A percentile compares a stretch with the other conserved stretches of the same genome.
These are phyloP conservation scores for Blastosporella zonata DNA, from an alignment of 1,284 basidiomycete genomes.

Conservation along the genomic window DNA sequence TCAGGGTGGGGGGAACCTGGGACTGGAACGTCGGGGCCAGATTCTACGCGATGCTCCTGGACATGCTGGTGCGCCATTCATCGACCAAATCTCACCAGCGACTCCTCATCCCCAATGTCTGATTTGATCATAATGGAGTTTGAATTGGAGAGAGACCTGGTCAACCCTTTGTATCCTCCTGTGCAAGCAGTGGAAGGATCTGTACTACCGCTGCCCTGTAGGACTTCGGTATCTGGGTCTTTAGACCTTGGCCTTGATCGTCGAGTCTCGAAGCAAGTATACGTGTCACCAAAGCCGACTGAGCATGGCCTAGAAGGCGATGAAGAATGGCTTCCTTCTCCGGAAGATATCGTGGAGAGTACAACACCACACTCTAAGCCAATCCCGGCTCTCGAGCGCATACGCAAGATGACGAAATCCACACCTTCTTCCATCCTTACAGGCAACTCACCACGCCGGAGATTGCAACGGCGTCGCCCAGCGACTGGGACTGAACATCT, in stretches of 20 bases:
- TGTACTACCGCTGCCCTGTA: neutral
- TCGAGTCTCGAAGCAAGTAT: neutral
- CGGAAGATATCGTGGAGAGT: conserved; percentile 70
- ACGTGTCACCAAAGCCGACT: neutral
- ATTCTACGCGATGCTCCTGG: conserved; percentile 57
- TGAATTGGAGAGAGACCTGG: conserved; percentile 71
- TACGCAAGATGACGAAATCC: conserved; percentile 45
- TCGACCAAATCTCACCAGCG: conserved; percentile 35
- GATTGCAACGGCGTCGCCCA: conserved; percentile 23
- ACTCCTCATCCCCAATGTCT: conserved; percentile 25
- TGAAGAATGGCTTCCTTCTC: conserved; percentile 45
- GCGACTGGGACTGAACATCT: conserved; percentile 22
- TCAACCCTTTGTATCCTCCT: conserved; percentile 72
- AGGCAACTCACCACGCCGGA: conserved; percentile 10
- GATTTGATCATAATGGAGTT: conserved; percentile 73
- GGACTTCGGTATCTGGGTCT: neutral
- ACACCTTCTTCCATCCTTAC: conserved; percentile 12
- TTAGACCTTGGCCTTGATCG: neutral
- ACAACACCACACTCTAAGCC: conserved; percentile 76
- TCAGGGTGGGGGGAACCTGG: conserved; percentile 71
- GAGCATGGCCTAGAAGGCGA: conserved; percentile 33
- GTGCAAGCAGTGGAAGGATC: conserved; percentile 6
- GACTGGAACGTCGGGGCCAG: conserved; percentile 33
- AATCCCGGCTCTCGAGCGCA: conserved; percentile 69
- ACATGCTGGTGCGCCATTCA: conserved; percentile 86